Conservation (phyloP, 1,139 yeast genomes). For the Protomyces inundatus region DNA sequence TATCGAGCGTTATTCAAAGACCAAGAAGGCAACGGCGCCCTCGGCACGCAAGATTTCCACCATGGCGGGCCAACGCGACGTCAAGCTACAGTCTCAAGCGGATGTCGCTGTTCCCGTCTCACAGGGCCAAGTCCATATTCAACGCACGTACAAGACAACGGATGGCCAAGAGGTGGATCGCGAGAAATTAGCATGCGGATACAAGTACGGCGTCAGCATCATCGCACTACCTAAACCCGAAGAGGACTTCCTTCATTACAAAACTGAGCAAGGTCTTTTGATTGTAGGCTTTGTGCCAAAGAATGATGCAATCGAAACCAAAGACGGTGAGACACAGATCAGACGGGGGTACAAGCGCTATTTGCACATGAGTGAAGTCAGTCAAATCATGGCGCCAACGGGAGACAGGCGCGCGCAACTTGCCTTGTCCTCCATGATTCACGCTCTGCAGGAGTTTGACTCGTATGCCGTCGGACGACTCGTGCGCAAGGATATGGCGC, state of each 20-base stretch:
- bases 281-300: slow-evolving; percentile 56
- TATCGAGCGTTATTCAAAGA: slow-evolving; percentile 65
- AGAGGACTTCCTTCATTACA: slow-evolving; percentile 44
- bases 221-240: slow-evolving; percentile 49
- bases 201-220: slow-evolving; percentile 62
- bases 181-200: slow-evolving; percentile 48
- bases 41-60: slow-evolving; percentile 37
- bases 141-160: slow-evolving; percentile 27
- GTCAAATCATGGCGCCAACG: slow-evolving; percentile 50
- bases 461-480: slow-evolving; percentile 58
- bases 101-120: not conserved
- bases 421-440: slow-evolving; percentile 53
- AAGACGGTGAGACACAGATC: not conserved
- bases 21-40: slow-evolving; percentile 46
- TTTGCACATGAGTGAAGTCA: slow-evolving; percentile 55
- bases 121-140: not conserved
- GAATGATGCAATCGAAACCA: slow-evolving; percentile 31
- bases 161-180: slow-evolving; percentile 33
- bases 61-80: slow-evolving; percentile 15
- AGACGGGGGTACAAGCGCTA: slow-evolving; percentile 41
- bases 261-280: slow-evolving; percentile 52
- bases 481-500: slow-evolving; percentile 49
- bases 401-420: slow-evolving; percentile 43
- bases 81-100: slow-evolving; percentile 7
- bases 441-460: slow-evolving; percentile 48